These are phyloP conservation scores for Taphrina populina DNA, from an alignment of 1,139 yeast species.

Conservation along the genomic window DNA sequence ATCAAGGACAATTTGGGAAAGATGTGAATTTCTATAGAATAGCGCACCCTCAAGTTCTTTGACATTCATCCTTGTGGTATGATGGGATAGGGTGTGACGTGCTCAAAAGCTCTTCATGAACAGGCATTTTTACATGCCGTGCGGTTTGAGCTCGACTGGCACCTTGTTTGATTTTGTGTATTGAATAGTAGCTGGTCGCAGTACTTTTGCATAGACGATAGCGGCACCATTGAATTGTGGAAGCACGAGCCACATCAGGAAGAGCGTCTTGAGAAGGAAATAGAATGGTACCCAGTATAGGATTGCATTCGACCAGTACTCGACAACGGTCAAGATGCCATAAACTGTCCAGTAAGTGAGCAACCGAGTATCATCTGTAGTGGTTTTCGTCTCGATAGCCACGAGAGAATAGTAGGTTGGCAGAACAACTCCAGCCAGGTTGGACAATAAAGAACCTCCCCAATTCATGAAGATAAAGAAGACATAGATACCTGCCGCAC, in stretches of 20 bases:
- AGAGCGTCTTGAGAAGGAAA: conserved; percentile 86
- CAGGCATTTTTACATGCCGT: conserved; percentile 23
- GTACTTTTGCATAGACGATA: conserved; percentile 59
- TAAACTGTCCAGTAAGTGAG: conserved; percentile 77
- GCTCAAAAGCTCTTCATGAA: no score
- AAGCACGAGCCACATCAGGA: conserved; percentile 81
- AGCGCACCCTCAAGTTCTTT: no score
- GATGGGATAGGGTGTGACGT: no score
- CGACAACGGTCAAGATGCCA: conserved; percentile 83
- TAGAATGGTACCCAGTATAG: conserved; percentile 91
- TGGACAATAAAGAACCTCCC: conserved; percentile 81
- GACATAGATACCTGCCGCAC: conserved; percentile 63
- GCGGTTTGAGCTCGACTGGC: conserved; percentile 32
- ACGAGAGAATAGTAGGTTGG: conserved; percentile 87
- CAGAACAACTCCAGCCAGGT: conserved; percentile 82
- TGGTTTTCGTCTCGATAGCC: conserved; percentile 71
- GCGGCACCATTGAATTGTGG: conserved; percentile 87
- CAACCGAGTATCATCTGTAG: conserved; percentile 67
- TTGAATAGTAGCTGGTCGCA: conserved; percentile 55
- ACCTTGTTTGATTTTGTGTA: conserved; percentile 25
- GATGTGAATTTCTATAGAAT: no score
- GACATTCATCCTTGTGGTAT: no score
- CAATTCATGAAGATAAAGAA: conserved; percentile 64
- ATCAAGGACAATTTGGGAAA: no score
- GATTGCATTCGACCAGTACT: conserved; percentile 92